phyloP scores from a whole-genome alignment of 1,284 basidiomycete genomes.

The Trichosporon sp. region DNA sequence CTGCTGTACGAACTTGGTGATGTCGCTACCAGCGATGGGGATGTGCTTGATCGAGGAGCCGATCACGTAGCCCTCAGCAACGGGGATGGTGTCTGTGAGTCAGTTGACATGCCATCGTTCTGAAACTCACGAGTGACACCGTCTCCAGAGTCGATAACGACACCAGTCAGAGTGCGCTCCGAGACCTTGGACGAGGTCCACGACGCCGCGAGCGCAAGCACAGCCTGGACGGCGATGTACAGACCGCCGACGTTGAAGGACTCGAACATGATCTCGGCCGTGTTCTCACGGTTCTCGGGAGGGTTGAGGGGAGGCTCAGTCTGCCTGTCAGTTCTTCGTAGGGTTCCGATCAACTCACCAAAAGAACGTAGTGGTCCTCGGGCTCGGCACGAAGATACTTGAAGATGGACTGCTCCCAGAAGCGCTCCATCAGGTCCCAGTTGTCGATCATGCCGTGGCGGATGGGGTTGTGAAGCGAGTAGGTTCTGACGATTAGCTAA shows the following conservation, averaged over 20 bases:
- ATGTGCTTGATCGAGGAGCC: slow-evolving; percentile 99
- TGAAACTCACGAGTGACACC: slow-evolving; percentile 78
- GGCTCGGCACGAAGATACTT: slow-evolving; percentile 98
- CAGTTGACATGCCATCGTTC: slow-evolving; percentile 12
- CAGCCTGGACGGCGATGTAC: slow-evolving; percentile 98
- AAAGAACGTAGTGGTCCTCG: slow-evolving; percentile 96
- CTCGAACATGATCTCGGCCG: slow-evolving; percentile 99
- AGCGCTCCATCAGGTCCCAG: slow-evolving; percentile 99
- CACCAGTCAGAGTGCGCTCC: slow-evolving; percentile 92
- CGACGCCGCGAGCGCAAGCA: slow-evolving; percentile 96
- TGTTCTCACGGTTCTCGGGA: slow-evolving; percentile 98
- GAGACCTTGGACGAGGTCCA: slow-evolving; percentile 93
- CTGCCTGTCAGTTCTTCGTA: slow-evolving; percentile 57
- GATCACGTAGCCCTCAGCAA: slow-evolving; percentile 95
- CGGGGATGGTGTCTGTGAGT: slow-evolving; percentile 56
- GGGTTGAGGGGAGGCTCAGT: slow-evolving; percentile 98
- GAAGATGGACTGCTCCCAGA: slow-evolving; percentile 99
- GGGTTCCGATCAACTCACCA: slow-evolving; percentile 65
- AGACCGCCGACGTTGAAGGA: slow-evolving; percentile 89
- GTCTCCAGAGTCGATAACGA: slow-evolving; percentile 67
- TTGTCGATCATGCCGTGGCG: slow-evolving; percentile 98
- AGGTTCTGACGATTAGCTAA: slow-evolving; percentile 63
- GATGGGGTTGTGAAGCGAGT: slow-evolving; percentile 95
- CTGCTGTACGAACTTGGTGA: slow-evolving; percentile 95
- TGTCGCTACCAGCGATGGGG: slow-evolving; percentile 96